Conservation (phyloP, 106 monocot species). For the Allium fistulosum region DNA sequence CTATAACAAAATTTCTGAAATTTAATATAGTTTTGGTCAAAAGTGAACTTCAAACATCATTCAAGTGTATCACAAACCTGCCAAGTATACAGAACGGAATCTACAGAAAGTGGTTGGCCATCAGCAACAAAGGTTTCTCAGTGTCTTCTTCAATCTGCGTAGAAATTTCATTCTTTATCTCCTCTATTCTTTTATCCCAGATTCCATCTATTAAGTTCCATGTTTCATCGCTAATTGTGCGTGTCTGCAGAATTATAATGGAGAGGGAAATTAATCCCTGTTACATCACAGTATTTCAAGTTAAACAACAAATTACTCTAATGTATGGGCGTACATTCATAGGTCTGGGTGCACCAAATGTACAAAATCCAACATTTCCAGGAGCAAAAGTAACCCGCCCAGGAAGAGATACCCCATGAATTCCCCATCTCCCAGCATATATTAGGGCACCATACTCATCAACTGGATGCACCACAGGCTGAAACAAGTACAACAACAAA, state of each 20-base stretch:
- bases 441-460: slow-evolving; percentile 79
- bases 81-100: too few species aligned
- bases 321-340: slow-evolving; percentile 37
- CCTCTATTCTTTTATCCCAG: slow-evolving; percentile 54
- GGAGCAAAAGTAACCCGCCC: slow-evolving; percentile 85
- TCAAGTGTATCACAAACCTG: too few species aligned
- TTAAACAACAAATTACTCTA: background rate
- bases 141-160: slow-evolving; percentile 47
- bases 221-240: slow-evolving; percentile 70
- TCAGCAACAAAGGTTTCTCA: slow-evolving; percentile 47
- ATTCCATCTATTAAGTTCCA: slow-evolving; percentile 77
- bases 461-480: slow-evolving; percentile 63
- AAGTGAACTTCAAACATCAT: too few species aligned
- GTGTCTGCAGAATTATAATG: slow-evolving; percentile 34
- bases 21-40: too few species aligned
- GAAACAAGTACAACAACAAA: background rate
- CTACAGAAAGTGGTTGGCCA: slow-evolving; percentile 51
- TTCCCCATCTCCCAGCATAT: slow-evolving; percentile 93
- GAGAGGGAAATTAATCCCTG: background rate
- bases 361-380: slow-evolving; percentile 67
- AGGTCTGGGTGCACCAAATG: slow-evolving; percentile 79
- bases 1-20: too few species aligned
- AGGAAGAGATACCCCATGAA: slow-evolving; percentile 72
- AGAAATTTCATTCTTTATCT: slow-evolving; percentile 59
- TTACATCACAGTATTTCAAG: background rate